Conservation (phyloP, 352 stramenopile species). For the Blastocystis sp. region DNA sequence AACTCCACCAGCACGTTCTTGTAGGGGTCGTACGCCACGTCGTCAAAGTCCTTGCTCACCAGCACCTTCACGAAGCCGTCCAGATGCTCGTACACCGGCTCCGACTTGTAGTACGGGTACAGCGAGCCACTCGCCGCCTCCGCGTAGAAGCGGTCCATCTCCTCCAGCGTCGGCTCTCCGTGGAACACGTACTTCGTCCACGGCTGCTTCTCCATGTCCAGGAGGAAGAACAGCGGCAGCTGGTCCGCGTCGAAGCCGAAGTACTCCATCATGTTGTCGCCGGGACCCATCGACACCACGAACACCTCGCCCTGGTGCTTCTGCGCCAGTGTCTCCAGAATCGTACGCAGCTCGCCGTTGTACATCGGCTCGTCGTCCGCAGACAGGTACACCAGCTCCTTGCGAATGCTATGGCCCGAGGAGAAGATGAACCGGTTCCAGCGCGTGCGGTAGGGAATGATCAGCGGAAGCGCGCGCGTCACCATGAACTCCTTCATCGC, state of each 20-base stretch:
- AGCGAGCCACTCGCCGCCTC: background rate
- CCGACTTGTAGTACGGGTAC: constrained; percentile 29
- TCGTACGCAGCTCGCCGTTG: background rate
- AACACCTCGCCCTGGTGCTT: background rate
- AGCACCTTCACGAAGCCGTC: constrained; percentile 17
- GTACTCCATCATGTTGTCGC: constrained; percentile 1
- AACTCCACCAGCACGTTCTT: constrained; percentile 42
- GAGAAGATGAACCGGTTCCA: constrained; percentile 32
- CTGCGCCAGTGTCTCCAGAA: background rate
- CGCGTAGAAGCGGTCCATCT: background rate
- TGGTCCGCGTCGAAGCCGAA: constrained; percentile 11
- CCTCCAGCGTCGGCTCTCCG: background rate
- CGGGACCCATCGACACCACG: background rate
- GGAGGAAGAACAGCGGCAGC: constrained; percentile 8
- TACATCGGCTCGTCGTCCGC: background rate
- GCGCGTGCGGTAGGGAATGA: background rate
- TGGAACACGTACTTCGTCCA: constrained; percentile 33
- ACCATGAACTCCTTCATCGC: background rate
- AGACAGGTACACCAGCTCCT: constrained; percentile 39
- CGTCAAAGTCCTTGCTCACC: constrained; percentile 28
- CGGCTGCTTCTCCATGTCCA: background rate
- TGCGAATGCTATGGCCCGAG: background rate
- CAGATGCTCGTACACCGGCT: constrained; percentile 18
- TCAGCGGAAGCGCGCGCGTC: background rate
- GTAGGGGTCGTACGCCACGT: constrained; percentile 31